Evolutionary conservation across 1,284 basidiomycete genomes (phyloP), one percentile per base, ranked within the genome.

Genomic region (Cystobasidium slooffiae): DNA sequence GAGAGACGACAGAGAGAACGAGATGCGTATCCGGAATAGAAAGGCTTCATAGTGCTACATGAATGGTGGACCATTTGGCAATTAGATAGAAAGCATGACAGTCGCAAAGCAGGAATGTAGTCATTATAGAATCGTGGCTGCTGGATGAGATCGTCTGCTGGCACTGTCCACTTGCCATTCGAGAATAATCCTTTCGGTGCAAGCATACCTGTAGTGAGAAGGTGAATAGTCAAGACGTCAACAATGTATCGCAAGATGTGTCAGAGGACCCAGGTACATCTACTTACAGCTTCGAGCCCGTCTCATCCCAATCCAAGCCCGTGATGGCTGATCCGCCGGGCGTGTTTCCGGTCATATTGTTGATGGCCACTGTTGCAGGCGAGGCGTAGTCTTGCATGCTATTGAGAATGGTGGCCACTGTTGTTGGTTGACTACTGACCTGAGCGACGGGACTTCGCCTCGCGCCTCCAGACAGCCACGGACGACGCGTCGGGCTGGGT

Each of bases 271-370:
- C n/a, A n/a, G n/a, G n/a, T n/a, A n/a, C n/a, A n/a, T n/a, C n/a
- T n/a, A 16, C 62, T 65, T 44, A 66, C 64, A 65, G 62, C 31
- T 65, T 55, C 18, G 43, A 31, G 4, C 70, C 70, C 18, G 70
- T 46, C 24, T 61, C 59, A 44, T 73, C 70, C 70, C 70, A 73
- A 43, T 73, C 70, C 31, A 73, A 41, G 44, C 70, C 70, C 47
- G 70, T 73, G 22, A 73, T 59, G 31, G 70, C 69, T 22, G 69
- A 66, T 18, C 51, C 51, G 7, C 64, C 64, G 39, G n/a, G 31
- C 31, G 31, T 63, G 18, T 59, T 59, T 14, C 56, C 37, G 18
- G 56, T 39, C 56, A 59, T 59, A n/a, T 39, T 43, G 56, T 59
- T 59, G 1, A 59, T 6, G 14, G 37, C 56, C 14, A 41, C 6